Percentiles rank a stretch among this genome's conserved stretches.
phyloP scores from a whole-genome alignment of 2,329 filamentous ascomycete genomes.

The Teratosphaeria pseudoeucalypti region DNA sequence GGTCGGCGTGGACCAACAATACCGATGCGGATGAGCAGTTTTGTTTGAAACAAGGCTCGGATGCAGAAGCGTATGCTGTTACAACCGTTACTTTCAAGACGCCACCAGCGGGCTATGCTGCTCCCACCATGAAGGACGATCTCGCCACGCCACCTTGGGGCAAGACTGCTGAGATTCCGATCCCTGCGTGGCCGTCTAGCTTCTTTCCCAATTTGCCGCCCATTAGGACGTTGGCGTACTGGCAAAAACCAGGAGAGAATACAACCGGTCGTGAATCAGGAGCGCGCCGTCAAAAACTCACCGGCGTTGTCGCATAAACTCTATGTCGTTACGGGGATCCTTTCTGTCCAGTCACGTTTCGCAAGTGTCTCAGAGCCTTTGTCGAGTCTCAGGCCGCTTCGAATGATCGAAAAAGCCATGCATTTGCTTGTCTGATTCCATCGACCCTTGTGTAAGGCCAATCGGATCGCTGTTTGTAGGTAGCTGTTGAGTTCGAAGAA shows the following conservation, averaged over 20 bases:
- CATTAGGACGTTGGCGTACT: constrained; percentile 11
- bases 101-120: constrained; percentile 29
- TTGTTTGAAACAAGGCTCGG: constrained; percentile 32
- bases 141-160: constrained; percentile 20
- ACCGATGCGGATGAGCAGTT: constrained; percentile 23
- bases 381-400: no score
- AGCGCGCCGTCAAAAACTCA: background rate
- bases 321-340: no score
- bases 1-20: constrained; percentile 33
- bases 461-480: no score
- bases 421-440: no score
- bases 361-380: no score
- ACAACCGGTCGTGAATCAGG: background rate
- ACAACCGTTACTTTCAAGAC: constrained; percentile 26
- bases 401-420: no score
- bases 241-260: background rate
- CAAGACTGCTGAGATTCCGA: constrained; percentile 29
- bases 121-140: constrained; percentile 20
- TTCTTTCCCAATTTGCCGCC: constrained; percentile 31
- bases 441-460: no score
- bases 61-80: constrained; percentile 20
- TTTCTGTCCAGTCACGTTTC: no score
- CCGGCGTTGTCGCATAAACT: no score
- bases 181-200: constrained; percentile 31
- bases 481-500: no score